Percentiles rank a stretch among this genome's conserved stretches.
Evolutionary conservation across 1,284 basidiomycete species (phyloP).

Genomic region (Chiua sp.): DNA sequence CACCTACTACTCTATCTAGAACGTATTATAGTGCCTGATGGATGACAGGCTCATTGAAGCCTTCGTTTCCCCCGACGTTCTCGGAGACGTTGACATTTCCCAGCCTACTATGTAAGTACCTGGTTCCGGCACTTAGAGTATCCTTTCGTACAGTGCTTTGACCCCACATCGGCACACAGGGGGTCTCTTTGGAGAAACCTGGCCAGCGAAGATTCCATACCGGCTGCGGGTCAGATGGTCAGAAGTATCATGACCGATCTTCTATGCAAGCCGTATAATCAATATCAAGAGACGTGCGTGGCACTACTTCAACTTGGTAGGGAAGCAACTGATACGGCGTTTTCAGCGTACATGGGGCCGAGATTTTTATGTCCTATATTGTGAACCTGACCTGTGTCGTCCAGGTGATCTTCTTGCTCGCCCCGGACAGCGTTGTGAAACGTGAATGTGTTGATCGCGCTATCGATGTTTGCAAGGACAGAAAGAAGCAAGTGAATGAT

Average conservation of each 20-base stretch:
- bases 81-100: too few relatives aligned
- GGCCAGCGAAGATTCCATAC: too few relatives aligned
- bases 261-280: conserved; percentile 12
- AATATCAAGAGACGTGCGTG: conserved; percentile 16
- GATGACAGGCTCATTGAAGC: conserved; percentile 11
- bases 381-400: conserved; percentile 29
- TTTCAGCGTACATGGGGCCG: conserved; percentile 12
- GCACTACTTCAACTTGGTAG: background rate
- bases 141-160: too few relatives aligned
- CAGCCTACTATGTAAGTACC: conserved; percentile 3
- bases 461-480: background rate
- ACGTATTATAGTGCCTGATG: conserved; percentile 6
- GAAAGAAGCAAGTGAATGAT: background rate
- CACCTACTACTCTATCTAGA: background rate
- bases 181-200: too few relatives aligned
- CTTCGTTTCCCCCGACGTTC: conserved; percentile 14
- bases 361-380: conserved; percentile 30
- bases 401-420: conserved; percentile 24
- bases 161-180: too few relatives aligned
- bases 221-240: too few relatives aligned
- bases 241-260: conserved; percentile 12
- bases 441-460: background rate
- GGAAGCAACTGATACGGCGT: background rate
- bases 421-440: background rate
- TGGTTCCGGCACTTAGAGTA: too few relatives aligned